These are phyloP conservation scores for Picochlorum sp. DNA, from an alignment of 139 green algal genomes.

Conservation along the genomic window DNA sequence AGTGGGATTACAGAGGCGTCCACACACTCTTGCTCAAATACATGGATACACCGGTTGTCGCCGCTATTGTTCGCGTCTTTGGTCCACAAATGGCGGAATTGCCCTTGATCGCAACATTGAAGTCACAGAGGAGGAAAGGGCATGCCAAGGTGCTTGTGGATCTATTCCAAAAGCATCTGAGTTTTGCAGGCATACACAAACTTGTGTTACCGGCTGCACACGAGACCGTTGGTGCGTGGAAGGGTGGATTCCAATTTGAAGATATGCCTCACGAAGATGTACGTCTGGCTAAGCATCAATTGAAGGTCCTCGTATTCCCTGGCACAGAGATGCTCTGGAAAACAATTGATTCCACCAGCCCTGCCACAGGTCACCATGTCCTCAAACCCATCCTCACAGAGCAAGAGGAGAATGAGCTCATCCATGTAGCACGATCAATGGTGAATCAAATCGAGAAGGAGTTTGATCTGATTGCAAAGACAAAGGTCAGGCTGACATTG, in stretches of 20 bases:
- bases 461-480: background rate
- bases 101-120: constrained; percentile 76
- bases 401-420: background rate
- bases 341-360: constrained; percentile 1
- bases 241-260: constrained; percentile 45
- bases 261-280: constrained; percentile 39
- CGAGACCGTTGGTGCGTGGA: constrained; percentile 47
- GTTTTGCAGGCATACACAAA: constrained; percentile 34
- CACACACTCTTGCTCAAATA: constrained; percentile 67
- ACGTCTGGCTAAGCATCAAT: constrained; percentile 41
- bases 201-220: constrained; percentile 45
- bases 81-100: constrained; percentile 73
- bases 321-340: constrained; percentile 51
- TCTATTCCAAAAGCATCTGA: constrained; percentile 41
- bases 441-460: background rate
- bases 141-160: constrained; percentile 59
- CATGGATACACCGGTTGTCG: constrained; percentile 57
- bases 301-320: constrained; percentile 74
- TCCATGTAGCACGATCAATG: background rate
- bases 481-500: background rate
- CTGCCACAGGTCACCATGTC: constrained; percentile 16
- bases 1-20: constrained; percentile 83
- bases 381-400: constrained; percentile 5
- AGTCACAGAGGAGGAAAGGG: constrained; percentile 58
- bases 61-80: constrained; percentile 69